phyloP scores from a whole-genome alignment of 495 filamentous ascomycete species.

The Xylaria acuta region DNA sequence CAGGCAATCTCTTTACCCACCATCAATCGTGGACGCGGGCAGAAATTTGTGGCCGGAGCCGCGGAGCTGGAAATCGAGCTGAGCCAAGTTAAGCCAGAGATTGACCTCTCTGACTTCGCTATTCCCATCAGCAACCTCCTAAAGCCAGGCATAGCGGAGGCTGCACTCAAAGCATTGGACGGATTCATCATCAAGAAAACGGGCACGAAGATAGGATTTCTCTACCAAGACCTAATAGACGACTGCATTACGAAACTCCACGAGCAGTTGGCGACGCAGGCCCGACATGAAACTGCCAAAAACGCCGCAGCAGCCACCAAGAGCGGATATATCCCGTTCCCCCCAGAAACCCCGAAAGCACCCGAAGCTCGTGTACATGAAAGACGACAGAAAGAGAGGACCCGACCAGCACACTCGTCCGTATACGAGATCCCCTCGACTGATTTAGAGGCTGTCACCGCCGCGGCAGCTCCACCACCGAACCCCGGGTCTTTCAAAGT shows the following conservation, averaged over 20 bases:
- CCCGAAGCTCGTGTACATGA: slow-evolving; percentile 29
- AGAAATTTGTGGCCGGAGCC: slow-evolving; percentile 37
- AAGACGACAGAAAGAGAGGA: slow-evolving; percentile 46
- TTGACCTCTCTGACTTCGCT: slow-evolving; percentile 44
- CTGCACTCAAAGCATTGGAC: slow-evolving; percentile 41
- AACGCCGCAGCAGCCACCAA: neutral
- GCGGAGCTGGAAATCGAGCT: slow-evolving; percentile 39
- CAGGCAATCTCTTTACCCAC: slow-evolving; percentile 36
- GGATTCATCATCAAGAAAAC: slow-evolving; percentile 42
- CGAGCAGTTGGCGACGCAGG: slow-evolving; percentile 30
- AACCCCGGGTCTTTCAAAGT: slow-evolving; percentile 33
- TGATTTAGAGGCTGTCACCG: slow-evolving; percentile 6
- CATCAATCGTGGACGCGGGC: slow-evolving; percentile 37
- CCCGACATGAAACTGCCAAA: neutral
- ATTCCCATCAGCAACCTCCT: slow-evolving; percentile 46
- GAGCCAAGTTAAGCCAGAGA: slow-evolving; percentile 34
- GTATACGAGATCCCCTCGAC: slow-evolving; percentile 33
- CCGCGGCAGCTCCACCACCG: neutral
- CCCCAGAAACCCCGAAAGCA: slow-evolving; percentile 7
- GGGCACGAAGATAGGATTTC: slow-evolving; percentile 43
- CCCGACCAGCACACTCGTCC: slow-evolving; percentile 40
- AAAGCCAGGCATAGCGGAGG: slow-evolving; percentile 42
- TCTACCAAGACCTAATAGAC: slow-evolving; percentile 45
- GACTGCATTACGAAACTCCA: slow-evolving; percentile 39
- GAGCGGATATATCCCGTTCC: slow-evolving; percentile 21